Conservation (phyloP, 371 early-diverging fungal genomes). For the Rhizopus microsporus region DNA sequence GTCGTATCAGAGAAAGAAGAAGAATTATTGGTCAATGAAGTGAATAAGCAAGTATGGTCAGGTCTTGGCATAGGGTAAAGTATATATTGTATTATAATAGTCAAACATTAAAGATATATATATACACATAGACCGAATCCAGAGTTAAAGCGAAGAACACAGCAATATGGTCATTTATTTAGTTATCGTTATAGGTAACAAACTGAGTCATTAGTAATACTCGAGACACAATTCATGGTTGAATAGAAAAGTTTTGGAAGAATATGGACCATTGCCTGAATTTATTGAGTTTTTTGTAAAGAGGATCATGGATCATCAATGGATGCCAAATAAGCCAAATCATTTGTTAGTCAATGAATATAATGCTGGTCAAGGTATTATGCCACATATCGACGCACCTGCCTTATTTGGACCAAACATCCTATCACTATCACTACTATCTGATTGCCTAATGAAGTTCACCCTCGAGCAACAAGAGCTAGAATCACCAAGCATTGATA, state of each 20-base stretch:
- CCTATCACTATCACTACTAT: slow-evolving; percentile 65
- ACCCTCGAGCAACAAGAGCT: slow-evolving; percentile 22
- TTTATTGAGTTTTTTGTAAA: slow-evolving; percentile 42
- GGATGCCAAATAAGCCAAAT: slow-evolving; percentile 54
- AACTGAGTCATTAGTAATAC: too few species aligned
- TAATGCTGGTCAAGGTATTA: slow-evolving; percentile 70
- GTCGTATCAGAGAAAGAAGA: slow-evolving; percentile 44
- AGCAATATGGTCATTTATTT: slow-evolving; percentile 75
- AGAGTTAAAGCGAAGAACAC: slow-evolving; percentile 72
- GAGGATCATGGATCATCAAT: slow-evolving; percentile 42
- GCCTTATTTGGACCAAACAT: slow-evolving; percentile 68
- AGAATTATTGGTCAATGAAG: slow-evolving; percentile 15
- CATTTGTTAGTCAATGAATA: slow-evolving; percentile 75
- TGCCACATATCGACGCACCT: slow-evolving; percentile 63
- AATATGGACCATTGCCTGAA: slow-evolving; percentile 59
- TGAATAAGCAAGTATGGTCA: slow-evolving; percentile 37
- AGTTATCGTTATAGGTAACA: slow-evolving; percentile 67
- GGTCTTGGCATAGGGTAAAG: slow-evolving; percentile 48
- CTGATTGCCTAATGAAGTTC: slow-evolving; percentile 72
- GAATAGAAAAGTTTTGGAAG: slow-evolving; percentile 53
- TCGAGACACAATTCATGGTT: too few species aligned
- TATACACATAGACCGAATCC: slow-evolving; percentile 63
- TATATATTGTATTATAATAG: background rate
- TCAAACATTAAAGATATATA: background rate
- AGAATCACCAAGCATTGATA: slow-evolving; percentile 17